Percentiles rank a stretch among this genome's conserved stretches.
phyloP scores from a whole-genome alignment of 129 eudicot species.

The Sambucus nigra region DNA sequence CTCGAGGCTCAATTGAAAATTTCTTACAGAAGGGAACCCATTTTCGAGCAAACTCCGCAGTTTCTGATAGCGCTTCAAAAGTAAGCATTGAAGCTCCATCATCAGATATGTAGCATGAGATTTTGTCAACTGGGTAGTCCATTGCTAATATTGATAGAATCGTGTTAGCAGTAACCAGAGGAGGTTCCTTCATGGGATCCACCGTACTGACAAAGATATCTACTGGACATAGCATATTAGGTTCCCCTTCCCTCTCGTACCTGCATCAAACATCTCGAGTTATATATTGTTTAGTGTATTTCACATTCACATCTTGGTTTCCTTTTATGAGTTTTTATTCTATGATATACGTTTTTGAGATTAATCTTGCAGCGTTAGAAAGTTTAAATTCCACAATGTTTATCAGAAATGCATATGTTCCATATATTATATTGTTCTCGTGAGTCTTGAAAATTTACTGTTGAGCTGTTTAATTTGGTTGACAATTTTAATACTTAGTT shows the following conservation, averaged over 20 bases:
- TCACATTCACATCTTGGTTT: too few species aligned
- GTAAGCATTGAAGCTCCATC: constrained; percentile 99
- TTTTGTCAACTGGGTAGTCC: constrained; percentile 96
- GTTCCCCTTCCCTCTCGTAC: constrained; percentile 98
- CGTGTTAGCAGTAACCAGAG: constrained; percentile 89
- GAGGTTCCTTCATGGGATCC: constrained; percentile 98
- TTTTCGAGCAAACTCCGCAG: constrained; percentile 92
- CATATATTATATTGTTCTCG: too few species aligned
- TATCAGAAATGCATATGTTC: too few species aligned
- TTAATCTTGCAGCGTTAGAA: too few species aligned
- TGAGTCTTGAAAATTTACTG: too few species aligned
- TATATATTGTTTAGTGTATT: background rate
- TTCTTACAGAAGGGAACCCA: constrained; percentile 99
- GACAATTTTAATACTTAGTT: too few species aligned
- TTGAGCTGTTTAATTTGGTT: too few species aligned
- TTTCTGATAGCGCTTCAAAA: constrained; percentile 91
- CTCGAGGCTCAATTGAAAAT: constrained; percentile 89
- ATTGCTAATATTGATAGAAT: constrained; percentile 82
- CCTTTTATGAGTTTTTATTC: too few species aligned
- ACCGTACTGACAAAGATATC: constrained; percentile 95
- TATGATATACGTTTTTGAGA: too few species aligned
- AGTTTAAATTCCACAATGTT: too few species aligned
- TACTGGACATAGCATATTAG: constrained; percentile 79
- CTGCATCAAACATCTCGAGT: constrained; percentile 42
- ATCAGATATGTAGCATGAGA: constrained; percentile 95